These are phyloP conservation scores for Wilcoxina mikolae DNA, from an alignment of 495 filamentous ascomycete species.

Conservation along the genomic window DNA sequence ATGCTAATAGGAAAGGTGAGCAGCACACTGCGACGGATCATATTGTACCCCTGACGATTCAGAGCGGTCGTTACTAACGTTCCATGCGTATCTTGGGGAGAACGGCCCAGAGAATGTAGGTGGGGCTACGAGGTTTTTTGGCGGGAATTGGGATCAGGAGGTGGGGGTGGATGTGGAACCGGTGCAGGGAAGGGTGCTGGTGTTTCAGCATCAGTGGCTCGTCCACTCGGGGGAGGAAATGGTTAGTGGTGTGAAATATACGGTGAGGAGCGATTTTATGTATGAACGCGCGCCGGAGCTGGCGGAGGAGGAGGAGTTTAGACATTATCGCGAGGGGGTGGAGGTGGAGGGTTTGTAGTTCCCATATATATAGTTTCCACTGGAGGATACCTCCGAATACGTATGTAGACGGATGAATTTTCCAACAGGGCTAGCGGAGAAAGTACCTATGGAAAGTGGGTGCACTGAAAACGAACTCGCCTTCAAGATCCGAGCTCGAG, in stretches of 20 bases:
- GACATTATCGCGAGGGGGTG: too few relatives aligned
- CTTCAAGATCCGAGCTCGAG: too few relatives aligned
- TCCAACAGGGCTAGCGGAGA: too few relatives aligned
- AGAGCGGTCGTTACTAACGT: conserved; percentile 53
- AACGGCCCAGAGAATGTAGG: conserved; percentile 38
- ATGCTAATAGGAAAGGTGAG: not conserved
- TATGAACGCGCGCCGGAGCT: conserved; percentile 34
- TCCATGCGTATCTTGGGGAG: conserved; percentile 69
- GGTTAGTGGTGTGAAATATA: conserved; percentile 55
- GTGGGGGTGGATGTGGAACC: conserved; percentile 49
- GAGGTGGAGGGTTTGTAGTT: too few relatives aligned
- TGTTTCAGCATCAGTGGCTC: conserved; percentile 61
- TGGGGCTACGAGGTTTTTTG: conserved; percentile 52
- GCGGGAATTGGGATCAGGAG: conserved; percentile 31
- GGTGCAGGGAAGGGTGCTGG: conserved; percentile 52
- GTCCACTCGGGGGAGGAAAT: conserved; percentile 66
- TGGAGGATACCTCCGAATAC: too few relatives aligned
- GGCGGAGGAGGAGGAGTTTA: not conserved
- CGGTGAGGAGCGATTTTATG: conserved; percentile 65
- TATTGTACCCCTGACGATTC: conserved; percentile 46
- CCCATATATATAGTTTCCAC: too few relatives aligned
- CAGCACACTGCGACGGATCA: conserved; percentile 59
- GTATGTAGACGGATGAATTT: too few relatives aligned
- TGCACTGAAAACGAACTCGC: too few relatives aligned
- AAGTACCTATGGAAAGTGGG: too few relatives aligned